A percentile compares a stretch with the other conserved stretches of the same genome.
phyloP scores from a whole-genome alignment of 192 early-diverging fungal species.

The Entomortierella lignicola region DNA sequence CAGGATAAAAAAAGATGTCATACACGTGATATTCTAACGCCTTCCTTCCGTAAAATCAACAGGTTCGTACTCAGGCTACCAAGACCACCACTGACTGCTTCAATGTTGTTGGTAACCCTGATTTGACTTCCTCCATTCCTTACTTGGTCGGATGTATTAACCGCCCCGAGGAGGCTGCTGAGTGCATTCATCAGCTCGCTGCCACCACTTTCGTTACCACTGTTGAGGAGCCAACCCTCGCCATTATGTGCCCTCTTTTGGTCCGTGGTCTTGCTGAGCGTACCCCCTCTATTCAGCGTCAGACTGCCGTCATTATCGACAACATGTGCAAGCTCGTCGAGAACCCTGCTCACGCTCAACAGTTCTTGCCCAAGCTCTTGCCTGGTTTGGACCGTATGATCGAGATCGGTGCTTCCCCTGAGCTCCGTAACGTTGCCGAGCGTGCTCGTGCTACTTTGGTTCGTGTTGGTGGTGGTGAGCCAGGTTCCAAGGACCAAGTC shows the following conservation, averaged over 20 bases:
- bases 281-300: constrained; percentile 77
- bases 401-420: constrained; percentile 82
- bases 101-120: constrained; percentile 80
- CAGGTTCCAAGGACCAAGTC: constrained; percentile 60
- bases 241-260: constrained; percentile 84
- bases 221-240: constrained; percentile 79
- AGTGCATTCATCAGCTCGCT: constrained; percentile 81
- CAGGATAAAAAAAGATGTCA: neutral
- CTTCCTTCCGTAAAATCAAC: neutral
- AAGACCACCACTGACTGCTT: constrained; percentile 76
- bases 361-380: constrained; percentile 82
- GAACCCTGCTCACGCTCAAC: constrained; percentile 81
- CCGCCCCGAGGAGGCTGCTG: constrained; percentile 82
- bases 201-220: constrained; percentile 85
- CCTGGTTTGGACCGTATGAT: constrained; percentile 82
- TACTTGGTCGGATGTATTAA: constrained; percentile 80
- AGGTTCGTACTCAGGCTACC: constrained; percentile 63
- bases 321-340: constrained; percentile 93
- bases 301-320: constrained; percentile 85
- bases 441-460: constrained; percentile 75
- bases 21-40: constrained; percentile 9
- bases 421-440: constrained; percentile 78
- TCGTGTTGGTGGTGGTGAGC: constrained; percentile 69
- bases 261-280: constrained; percentile 78
- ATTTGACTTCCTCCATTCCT: constrained; percentile 81